Conservation (phyloP, 345 rosid species). For the Erucastrum elatum region DNA sequence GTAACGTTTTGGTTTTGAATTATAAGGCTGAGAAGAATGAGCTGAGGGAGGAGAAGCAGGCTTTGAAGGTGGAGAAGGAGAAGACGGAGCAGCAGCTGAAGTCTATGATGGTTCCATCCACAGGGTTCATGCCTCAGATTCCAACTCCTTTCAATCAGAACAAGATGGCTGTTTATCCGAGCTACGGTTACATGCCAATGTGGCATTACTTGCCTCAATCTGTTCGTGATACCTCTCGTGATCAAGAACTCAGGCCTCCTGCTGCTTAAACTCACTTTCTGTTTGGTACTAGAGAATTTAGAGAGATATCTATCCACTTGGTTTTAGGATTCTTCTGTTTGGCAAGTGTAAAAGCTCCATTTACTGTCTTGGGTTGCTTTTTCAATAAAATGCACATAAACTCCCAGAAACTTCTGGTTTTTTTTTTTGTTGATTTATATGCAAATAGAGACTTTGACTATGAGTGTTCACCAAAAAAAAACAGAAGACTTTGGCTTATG, state of each 20-base stretch:
- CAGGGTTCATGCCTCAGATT: slow-evolving; percentile 54
- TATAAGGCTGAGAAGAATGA: slow-evolving; percentile 87
- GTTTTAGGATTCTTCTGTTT: slow-evolving; percentile 25
- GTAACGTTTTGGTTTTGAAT: not conserved
- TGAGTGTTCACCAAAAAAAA: no score
- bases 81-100: slow-evolving; percentile 66
- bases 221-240: slow-evolving; percentile 74
- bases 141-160: slow-evolving; percentile 58
- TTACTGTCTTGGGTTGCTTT: slow-evolving; percentile 9
- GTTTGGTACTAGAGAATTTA: slow-evolving; percentile 18
- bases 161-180: slow-evolving; percentile 67
- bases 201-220: slow-evolving; percentile 93
- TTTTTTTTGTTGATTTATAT: not conserved
- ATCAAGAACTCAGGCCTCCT: slow-evolving; percentile 96
- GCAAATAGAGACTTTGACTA: no score
- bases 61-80: slow-evolving; percentile 48
- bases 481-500: no score
- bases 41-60: slow-evolving; percentile 81
- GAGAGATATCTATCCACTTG: slow-evolving; percentile 26
- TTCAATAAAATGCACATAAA: slow-evolving; percentile 4
- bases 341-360: slow-evolving; percentile 28
- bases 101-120: slow-evolving; percentile 51
- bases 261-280: slow-evolving; percentile 56
- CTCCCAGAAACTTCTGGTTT: not conserved
- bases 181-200: slow-evolving; percentile 80